Conservation (phyloP, 352 stramenopile genomes). For the Phytopythium oedochilum region DNA sequence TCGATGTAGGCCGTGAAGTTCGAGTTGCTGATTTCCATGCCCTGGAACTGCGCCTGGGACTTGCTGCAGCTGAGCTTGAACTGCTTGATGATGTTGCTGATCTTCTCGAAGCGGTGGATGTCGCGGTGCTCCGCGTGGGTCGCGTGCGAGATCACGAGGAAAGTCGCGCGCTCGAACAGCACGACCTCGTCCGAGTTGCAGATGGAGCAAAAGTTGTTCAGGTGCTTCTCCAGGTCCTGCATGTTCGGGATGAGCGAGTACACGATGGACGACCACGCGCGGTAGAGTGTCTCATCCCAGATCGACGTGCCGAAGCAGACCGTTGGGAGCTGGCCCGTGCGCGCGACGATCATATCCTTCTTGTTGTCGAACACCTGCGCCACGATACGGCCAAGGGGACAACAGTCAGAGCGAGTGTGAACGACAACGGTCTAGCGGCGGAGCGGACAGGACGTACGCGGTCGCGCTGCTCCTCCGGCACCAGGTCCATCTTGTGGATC, state of each 20-base stretch:
- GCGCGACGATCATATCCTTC: constrained; percentile 91
- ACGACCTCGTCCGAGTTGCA: constrained; percentile 96
- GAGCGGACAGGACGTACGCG: constrained; percentile 47
- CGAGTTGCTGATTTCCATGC: constrained; percentile 95
- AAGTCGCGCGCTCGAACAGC: constrained; percentile 98
- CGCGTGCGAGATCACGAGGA: constrained; percentile 98
- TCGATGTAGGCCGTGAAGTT: constrained; percentile 99
- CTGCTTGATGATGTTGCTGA: constrained; percentile 99
- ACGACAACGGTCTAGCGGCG: no score
- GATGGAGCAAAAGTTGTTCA: constrained; percentile 97
- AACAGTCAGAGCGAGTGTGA: no score
- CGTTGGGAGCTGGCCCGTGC: constrained; percentile 83
- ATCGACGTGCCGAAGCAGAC: constrained; percentile 98
- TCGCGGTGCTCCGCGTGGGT: constrained; percentile 91
- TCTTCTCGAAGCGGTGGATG: constrained; percentile 99
- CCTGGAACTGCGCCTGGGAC: constrained; percentile 97
- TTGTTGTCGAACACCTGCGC: constrained; percentile 94
- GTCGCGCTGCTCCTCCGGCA: constrained; percentile 84
- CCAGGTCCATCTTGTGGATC: constrained; percentile 99
- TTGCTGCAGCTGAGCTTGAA: constrained; percentile 99
- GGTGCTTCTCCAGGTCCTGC: constrained; percentile 92
- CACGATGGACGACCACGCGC: constrained; percentile 98
- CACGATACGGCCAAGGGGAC: no score
- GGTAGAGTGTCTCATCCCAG: constrained; percentile 99
- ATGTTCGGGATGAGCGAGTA: constrained; percentile 99